phyloP scores from a whole-genome alignment of 1,139 yeast genomes.

The Suhomyces atakaporum region DNA sequence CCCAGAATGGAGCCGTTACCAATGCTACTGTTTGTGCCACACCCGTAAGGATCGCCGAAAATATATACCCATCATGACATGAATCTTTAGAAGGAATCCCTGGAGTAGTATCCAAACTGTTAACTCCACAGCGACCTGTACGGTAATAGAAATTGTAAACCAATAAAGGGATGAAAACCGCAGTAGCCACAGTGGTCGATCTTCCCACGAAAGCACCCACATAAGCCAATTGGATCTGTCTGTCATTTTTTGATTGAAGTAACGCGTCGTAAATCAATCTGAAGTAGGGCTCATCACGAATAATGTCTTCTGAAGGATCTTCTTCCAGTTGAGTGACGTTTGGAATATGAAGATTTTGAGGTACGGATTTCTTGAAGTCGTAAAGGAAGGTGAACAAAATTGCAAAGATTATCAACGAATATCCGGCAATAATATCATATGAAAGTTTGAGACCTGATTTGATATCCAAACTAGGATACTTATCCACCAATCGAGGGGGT shows the following conservation, averaged over 20 bases:
- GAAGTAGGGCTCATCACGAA: slow-evolving; percentile 9
- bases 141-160: slow-evolving; percentile 58
- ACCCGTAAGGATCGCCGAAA: slow-evolving; percentile 70
- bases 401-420: slow-evolving; percentile 41
- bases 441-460: slow-evolving; percentile 47
- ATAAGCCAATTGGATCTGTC: slow-evolving; percentile 52
- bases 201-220: slow-evolving; percentile 66
- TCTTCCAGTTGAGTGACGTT: slow-evolving; percentile 18
- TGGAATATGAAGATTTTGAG: slow-evolving; percentile 11
- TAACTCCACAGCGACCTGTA: slow-evolving; percentile 47
- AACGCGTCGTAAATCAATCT: slow-evolving; percentile 7
- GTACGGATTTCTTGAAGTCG: slow-evolving; percentile 23
- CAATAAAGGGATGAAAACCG: slow-evolving; percentile 64
- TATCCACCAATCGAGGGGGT: slow-evolving; percentile 42
- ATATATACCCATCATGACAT: slow-evolving; percentile 65
- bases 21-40: slow-evolving; percentile 61
- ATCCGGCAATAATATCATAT: slow-evolving; percentile 49
- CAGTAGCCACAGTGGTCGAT: slow-evolving; percentile 59
- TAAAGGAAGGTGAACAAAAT: slow-evolving; percentile 50
- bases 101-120: slow-evolving; percentile 14
- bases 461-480: slow-evolving; percentile 32
- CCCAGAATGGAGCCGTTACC: slow-evolving; percentile 64
- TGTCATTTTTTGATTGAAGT: slow-evolving; percentile 21
- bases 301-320: slow-evolving; percentile 12
- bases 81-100: slow-evolving; percentile 33